Conservation (phyloP, 148 eudicot genomes). For the Spergularia bocconei region DNA sequence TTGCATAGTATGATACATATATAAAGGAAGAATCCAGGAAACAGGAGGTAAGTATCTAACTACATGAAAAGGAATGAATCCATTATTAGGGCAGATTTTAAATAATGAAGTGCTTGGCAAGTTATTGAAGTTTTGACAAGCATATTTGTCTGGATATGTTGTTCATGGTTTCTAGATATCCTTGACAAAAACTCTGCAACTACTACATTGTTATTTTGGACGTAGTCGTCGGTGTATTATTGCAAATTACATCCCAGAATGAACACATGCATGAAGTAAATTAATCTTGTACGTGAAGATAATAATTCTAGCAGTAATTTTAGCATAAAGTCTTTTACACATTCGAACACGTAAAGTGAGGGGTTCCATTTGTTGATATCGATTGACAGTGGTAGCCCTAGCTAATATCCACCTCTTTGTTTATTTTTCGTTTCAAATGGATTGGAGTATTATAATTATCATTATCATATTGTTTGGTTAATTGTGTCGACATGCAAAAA, state of each 20-base stretch:
- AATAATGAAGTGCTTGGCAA: constrained; percentile 21
- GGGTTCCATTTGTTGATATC: neutral
- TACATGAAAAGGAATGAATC: neutral
- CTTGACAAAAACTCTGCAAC: constrained; percentile 27
- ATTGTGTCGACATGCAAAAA: neutral
- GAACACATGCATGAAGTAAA: constrained; percentile 6
- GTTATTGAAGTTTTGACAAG: constrained; percentile 27
- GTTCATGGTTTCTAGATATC: constrained; percentile 20
- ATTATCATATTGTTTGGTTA: neutral
- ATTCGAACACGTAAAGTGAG: constrained; percentile 20
- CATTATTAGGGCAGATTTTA: constrained; percentile 20
- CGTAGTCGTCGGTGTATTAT: constrained; percentile 25
- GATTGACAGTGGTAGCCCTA: neutral
- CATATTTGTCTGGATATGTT: constrained; percentile 1
- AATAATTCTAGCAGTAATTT: neutral
- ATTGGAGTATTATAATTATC: neutral
- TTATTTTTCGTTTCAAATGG: neutral
- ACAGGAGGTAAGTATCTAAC: neutral
- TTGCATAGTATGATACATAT: too few relatives aligned
- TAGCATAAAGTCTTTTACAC: constrained; percentile 1
- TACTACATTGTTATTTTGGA: constrained; percentile 25
- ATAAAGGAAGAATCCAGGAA: too few relatives aligned
- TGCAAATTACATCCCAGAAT: neutral
- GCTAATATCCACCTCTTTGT: too few relatives aligned
- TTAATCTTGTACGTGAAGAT: neutral